Base-by-base conservation (phyloP, 495 filamentous ascomycete genomes). In the Pyrenopolyporus hunteri region DNA sequence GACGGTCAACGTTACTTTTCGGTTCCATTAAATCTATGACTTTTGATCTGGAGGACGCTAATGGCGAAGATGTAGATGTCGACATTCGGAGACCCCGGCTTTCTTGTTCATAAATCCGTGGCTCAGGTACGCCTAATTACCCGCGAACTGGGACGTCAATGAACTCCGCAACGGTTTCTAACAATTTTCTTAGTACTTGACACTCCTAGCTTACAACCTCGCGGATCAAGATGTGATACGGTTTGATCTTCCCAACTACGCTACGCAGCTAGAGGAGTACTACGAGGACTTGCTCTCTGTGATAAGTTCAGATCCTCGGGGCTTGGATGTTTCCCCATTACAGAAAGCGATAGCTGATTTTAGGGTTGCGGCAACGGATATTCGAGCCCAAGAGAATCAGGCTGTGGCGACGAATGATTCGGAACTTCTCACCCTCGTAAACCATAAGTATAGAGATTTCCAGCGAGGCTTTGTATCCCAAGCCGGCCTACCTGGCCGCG, bases 381-480 rank as follows among this genome's bases (percentile, higher is more conserved):
- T 94, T 32, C 73, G 80, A 33, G 62, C 70, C 5, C 80, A 83
- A 28, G 83, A 88, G 23, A 73, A 74, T 4, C 67, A 79, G 36
- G 91, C 95, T 35, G 76, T 85, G n/a, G 69, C 74, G 17, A 88
- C 83, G 77, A 84, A 85, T 29, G 80, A 87, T 49, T 65, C 79
- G 80, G 85, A 82, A 77, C 67, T 85, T 8, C 81, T 86, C 32
- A 81, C 83, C 5, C 73, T 87, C 28, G 80, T 80, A 5, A 91
- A 91, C 40, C 72, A 77, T 32, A 82, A 86, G 56, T 85, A 89
- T 74, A 83, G 83, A 36, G 82, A 81, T 46, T 90, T 96, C 63
- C 91, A 96, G 59, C 84, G 86, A 2, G 74, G 90, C 70, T 80
- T 97, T 39, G 75, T 95, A 33, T 90, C 95, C 67, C 72, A 91